phyloP scores from a whole-genome alignment of 352 stramenopile genomes.

The Phytophthora agathidicida region DNA sequence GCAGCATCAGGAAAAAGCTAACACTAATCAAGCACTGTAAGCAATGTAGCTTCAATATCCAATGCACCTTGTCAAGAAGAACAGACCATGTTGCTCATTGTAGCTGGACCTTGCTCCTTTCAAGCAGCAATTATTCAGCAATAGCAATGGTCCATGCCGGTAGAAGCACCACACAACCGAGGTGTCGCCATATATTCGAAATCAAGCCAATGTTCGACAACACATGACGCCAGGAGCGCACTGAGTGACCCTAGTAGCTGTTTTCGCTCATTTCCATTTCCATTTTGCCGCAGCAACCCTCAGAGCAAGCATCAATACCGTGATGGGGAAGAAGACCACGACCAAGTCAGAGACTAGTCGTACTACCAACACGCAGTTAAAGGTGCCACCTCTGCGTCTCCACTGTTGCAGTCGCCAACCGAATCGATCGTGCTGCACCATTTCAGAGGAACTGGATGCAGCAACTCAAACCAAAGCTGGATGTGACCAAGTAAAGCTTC shows the following conservation, averaged over 20 bases:
- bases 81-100: too few species aligned
- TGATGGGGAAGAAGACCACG: slow-evolving; percentile 7
- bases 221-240: slow-evolving; percentile 10
- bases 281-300: not conserved
- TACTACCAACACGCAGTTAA: too few species aligned
- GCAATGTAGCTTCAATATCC: slow-evolving; percentile 32
- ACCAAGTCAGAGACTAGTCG: not conserved
- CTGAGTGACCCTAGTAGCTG: not conserved
- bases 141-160: too few species aligned
- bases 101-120: too few species aligned
- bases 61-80: too few species aligned
- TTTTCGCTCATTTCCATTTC: slow-evolving; percentile 13
- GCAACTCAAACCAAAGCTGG: too few species aligned
- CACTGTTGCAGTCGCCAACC: not conserved
- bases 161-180: not conserved
- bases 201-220: slow-evolving; percentile 18
- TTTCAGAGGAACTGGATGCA: too few species aligned
- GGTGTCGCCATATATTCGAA: slow-evolving; percentile 15
- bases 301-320: too few species aligned
- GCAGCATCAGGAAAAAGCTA: not conserved
- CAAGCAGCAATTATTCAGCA: too few species aligned
- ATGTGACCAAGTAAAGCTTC: slow-evolving; percentile 12
- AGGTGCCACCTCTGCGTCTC: too few species aligned
- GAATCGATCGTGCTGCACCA: too few species aligned
- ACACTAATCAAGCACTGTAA: slow-evolving; percentile 18